Base-by-base conservation (phyloP, 2,329 filamentous ascomycete species). In the Aspergillus pseudoviridinutans region DNA sequence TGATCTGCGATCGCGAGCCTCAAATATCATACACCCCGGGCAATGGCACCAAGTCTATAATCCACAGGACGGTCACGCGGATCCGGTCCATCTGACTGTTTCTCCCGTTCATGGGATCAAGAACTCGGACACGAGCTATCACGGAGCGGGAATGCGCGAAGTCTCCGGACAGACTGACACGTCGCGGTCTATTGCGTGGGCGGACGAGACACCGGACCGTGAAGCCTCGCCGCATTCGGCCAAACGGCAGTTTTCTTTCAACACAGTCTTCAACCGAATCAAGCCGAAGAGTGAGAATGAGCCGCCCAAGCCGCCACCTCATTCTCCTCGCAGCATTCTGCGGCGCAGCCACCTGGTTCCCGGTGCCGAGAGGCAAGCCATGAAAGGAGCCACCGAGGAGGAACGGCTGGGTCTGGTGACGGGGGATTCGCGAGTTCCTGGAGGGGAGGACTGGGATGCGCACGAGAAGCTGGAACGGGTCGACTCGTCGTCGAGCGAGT, bases 221-320 rank as follows among this genome's bases (percentile, higher is more conserved):
- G 72, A 64, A 60, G 74, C 62, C 17, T 66, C 70, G 35, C 61
- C 82, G 3, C 84, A 82, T 55, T 78, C 79, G 29, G 84, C 88
- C 10, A 84, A 80, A 63, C 84, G 93, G 59, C 91, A 96, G 70
- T 99, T 97, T 76, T 95, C 90, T 20, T 97, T 97, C 80, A 88
- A 92, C 63, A 91, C 89, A 63, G 86, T 96, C 53, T 94, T 97
- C 74, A 78, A 79, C 59, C 82, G 87, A 66, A 63, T 65, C 42
- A 71, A 68, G 58, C 54, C 68, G 27, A 49, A 28, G 58, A 59
- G 46, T 60, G 61, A 46, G 59, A 70, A 29, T 54, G 65, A 38
- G 65, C 65, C 9, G 47, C 61, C 35, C 66, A 56, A 53, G 55
- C 60, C 27, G 49, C 52, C 44, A 42, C 56, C 57, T 12, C 68